Conservation (phyloP, 306 rosid genomes). For the Aeschynomene evenia region DNA sequence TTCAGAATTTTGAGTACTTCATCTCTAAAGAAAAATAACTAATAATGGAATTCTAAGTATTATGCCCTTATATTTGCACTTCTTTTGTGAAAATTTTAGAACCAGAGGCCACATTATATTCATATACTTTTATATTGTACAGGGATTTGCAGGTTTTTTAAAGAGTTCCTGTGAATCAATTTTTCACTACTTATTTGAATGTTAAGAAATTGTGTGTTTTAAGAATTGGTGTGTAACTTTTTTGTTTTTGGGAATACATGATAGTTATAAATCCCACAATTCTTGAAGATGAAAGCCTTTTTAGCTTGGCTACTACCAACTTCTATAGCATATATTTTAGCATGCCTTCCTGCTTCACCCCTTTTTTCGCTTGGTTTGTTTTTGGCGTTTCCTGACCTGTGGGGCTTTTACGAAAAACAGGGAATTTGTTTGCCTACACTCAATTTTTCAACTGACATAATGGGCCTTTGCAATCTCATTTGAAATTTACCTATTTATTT, state of each 20-base stretch:
- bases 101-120: background rate
- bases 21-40: slow-evolving; percentile 13
- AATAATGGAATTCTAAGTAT: slow-evolving; percentile 17
- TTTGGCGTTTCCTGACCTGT: background rate
- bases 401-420: background rate
- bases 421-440: slow-evolving; percentile 2
- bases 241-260: background rate
- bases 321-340: background rate
- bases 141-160: background rate
- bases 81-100: slow-evolving; percentile 20
- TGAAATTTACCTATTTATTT: slow-evolving; percentile 2
- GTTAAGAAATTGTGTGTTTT: background rate
- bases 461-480: slow-evolving; percentile 4
- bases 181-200: slow-evolving; percentile 6
- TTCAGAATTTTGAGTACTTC: background rate
- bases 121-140: background rate
- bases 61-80: background rate
- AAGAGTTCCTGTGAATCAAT: background rate
- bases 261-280: background rate
- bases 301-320: slow-evolving; percentile 2
- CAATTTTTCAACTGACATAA: background rate
- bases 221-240: background rate
- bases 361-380: background rate
- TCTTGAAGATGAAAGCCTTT: background rate
- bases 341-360: background rate